These are phyloP conservation scores for Diatrype stigma DNA, from an alignment of 2,329 filamentous ascomycete genomes.

Conservation along the genomic window DNA sequence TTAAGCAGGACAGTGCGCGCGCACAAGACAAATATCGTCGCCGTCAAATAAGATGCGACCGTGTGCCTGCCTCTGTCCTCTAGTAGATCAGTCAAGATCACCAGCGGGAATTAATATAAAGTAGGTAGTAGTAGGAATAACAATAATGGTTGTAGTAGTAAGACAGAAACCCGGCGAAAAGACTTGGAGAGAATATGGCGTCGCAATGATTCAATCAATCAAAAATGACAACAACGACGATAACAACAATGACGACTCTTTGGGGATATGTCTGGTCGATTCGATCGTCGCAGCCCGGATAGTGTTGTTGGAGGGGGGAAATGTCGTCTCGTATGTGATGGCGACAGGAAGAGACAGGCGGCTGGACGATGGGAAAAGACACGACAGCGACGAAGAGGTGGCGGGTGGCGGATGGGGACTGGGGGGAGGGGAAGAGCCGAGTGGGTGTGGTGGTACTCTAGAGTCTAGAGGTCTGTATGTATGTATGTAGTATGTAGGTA, in stretches of 20 bases:
- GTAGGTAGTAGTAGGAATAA: neutral
- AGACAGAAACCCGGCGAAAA: neutral
- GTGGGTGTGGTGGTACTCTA: neutral
- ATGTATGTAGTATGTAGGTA: too few species aligned
- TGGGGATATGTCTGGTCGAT: neutral
- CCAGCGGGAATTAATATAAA: conserved; percentile 1
- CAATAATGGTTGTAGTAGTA: neutral
- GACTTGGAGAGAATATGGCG: neutral
- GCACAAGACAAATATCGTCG: neutral
- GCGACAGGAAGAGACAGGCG: neutral
- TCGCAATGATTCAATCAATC: too few species aligned
- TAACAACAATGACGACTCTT: neutral
- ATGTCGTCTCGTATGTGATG: too few species aligned
- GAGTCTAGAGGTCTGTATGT: too few species aligned
- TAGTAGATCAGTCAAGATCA: conserved; percentile 10
- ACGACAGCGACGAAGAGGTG: neutral
- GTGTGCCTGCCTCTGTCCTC: neutral
- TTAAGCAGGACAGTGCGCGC: neutral
- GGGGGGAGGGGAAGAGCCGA: neutral
- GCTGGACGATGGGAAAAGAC: neutral
- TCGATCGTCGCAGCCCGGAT: neutral
- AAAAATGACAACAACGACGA: neutral
- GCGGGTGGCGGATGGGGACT: neutral
- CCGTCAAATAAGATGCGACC: neutral
- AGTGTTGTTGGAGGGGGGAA: neutral